These are phyloP conservation scores for Eimeria maxima DNA, from an alignment of 169 alveolate genomes.

Conservation along the genomic window DNA sequence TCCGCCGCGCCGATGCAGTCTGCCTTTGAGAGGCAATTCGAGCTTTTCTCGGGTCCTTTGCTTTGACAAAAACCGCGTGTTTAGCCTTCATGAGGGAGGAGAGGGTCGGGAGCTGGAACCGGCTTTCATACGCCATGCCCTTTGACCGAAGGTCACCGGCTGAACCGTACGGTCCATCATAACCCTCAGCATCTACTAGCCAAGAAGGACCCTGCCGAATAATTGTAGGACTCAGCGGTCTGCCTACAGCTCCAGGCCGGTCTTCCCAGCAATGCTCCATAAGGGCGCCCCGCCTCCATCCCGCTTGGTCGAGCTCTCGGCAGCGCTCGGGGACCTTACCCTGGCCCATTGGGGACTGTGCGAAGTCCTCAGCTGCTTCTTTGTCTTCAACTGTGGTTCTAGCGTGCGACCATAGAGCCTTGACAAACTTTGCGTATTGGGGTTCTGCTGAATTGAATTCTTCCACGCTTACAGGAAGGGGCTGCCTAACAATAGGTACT, in stretches of 20 bases:
- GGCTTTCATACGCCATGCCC: conserved; percentile 52
- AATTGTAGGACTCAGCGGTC: conserved; percentile 40
- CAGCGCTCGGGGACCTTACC: conserved; percentile 41
- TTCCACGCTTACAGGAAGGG: conserved; percentile 68
- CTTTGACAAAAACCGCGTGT: conserved; percentile 69
- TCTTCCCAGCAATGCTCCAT: conserved; percentile 46
- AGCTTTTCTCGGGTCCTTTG: conserved; percentile 18
- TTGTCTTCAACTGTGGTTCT: conserved; percentile 37
- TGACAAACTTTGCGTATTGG: conserved; percentile 12
- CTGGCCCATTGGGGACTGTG: conserved; percentile 42
- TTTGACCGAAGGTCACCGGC: conserved; percentile 67
- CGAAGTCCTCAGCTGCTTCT: not conserved
- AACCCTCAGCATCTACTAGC: conserved; percentile 56
- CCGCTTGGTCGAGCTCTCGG: conserved; percentile 54
- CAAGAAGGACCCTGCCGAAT: conserved; percentile 33
- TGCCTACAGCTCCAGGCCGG: conserved; percentile 50
- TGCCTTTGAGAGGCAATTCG: not conserved
- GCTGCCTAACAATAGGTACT: conserved; percentile 79
- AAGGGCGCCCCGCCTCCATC: conserved; percentile 47
- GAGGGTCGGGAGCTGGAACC: conserved; percentile 78
- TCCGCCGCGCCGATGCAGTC: not conserved
- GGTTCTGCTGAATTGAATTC: conserved; percentile 76
- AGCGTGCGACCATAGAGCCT: conserved; percentile 75
- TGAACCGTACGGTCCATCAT: conserved; percentile 31
- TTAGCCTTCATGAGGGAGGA: conserved; percentile 77